Conservation (phyloP, 352 stramenopile species). For the Peronosclerospora sorghi region DNA sequence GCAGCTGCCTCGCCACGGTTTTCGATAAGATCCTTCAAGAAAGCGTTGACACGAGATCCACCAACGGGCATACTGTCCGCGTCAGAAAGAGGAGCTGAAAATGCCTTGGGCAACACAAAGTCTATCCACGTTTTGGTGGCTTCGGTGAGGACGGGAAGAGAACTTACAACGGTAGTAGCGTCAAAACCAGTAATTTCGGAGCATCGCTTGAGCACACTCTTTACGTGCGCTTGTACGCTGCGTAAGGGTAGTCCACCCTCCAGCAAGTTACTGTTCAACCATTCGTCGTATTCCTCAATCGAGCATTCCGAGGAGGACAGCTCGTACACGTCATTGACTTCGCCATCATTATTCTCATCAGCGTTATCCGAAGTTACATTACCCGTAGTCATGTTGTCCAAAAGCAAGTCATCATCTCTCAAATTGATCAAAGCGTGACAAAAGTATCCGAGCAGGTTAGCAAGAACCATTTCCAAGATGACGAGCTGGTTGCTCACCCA, state of each 20-base stretch:
- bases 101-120: conserved; percentile 49
- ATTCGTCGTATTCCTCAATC: conserved; percentile 75
- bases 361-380: conserved; percentile 20
- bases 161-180: conserved; percentile 2
- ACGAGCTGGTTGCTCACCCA: conserved; percentile 43
- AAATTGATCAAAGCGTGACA: conserved; percentile 53
- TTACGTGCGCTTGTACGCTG: conserved; percentile 54
- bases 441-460: conserved; percentile 70
- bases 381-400: conserved; percentile 20
- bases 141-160: conserved; percentile 30
- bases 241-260: conserved; percentile 55
- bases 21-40: conserved; percentile 65
- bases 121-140: conserved; percentile 44
- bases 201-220: conserved; percentile 34
- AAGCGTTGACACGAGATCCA: conserved; percentile 18
- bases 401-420: conserved; percentile 45
- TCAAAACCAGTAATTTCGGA: conserved; percentile 38
- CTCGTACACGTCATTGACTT: conserved; percentile 30
- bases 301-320: conserved; percentile 42
- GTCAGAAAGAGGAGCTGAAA: conserved; percentile 19
- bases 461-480: conserved; percentile 66
- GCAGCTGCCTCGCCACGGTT: conserved; percentile 38
- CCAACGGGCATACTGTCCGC: conserved; percentile 8
- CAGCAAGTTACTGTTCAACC: conserved; percentile 61
- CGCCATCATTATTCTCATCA: conserved; percentile 22